phyloP scores from a whole-genome alignment of 2,329 filamentous ascomycete species.

The Falciphora oryzae region DNA sequence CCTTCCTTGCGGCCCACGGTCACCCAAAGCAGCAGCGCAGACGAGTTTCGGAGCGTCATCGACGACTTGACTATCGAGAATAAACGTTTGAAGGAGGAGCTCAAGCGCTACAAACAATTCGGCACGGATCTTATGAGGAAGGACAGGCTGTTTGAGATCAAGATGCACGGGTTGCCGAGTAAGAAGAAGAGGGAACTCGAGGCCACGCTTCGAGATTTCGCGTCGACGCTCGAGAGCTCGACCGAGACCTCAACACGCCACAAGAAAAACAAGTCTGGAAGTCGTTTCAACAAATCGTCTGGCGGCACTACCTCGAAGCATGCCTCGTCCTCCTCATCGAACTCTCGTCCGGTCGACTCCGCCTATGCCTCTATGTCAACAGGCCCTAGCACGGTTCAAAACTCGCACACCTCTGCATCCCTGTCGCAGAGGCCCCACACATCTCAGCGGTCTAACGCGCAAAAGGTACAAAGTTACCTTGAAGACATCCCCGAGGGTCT shows the following conservation, averaged over 20 bases:
- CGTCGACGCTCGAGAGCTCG: constrained; percentile 53
- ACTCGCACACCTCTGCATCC: constrained; percentile 19
- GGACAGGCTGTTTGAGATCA: constrained; percentile 79
- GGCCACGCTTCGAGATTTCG: constrained; percentile 65
- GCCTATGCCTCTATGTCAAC: constrained; percentile 64
- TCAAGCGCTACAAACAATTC: constrained; percentile 65
- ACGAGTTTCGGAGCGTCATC: constrained; percentile 76
- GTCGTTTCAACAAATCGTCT: constrained; percentile 33
- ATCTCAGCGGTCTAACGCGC: constrained; percentile 37
- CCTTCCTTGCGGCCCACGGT: constrained; percentile 24
- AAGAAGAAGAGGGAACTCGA: constrained; percentile 74
- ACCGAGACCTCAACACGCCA: constrained; percentile 35
- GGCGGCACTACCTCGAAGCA: constrained; percentile 43
- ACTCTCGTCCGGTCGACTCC: constrained; percentile 51
- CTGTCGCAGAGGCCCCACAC: background rate
- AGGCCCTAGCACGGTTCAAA: constrained; percentile 38
- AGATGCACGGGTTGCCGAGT: constrained; percentile 66
- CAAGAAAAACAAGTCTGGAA: constrained; percentile 31
- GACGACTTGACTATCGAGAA: constrained; percentile 84
- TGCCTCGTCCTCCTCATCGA: constrained; percentile 46
- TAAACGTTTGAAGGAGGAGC: constrained; percentile 66
- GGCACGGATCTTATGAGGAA: constrained; percentile 62
- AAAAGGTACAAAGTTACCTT: constrained; percentile 64
- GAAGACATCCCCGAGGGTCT: constrained; percentile 67
- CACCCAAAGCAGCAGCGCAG: constrained; percentile 55